phyloP scores from a whole-genome alignment of 805 yeast genomes.

The Tetrapisispora taiwanensis region DNA sequence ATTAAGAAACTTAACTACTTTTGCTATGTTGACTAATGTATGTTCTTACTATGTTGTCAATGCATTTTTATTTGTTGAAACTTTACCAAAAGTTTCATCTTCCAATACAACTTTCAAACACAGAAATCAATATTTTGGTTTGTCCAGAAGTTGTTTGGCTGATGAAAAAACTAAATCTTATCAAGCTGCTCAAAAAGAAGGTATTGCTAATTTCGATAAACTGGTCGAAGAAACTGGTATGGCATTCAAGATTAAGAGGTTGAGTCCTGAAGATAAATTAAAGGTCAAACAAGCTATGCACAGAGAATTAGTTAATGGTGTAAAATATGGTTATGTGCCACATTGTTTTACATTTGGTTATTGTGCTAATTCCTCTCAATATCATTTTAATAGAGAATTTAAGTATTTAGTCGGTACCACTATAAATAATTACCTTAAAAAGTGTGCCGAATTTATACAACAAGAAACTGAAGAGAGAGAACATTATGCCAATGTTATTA shows the following conservation, averaged over 20 bases:
- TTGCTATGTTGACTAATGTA: conserved; percentile 2
- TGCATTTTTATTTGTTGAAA: background rate
- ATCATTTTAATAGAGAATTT: conserved; percentile 2
- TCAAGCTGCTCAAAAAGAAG: conserved; percentile 1
- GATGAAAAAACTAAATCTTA: background rate
- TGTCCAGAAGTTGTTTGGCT: background rate
- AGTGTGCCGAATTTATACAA: background rate
- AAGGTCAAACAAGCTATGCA: background rate
- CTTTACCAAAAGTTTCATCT: background rate
- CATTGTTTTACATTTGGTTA: conserved; percentile 1
- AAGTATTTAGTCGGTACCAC: background rate
- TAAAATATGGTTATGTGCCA: conserved; percentile 1
- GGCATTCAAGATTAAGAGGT: background rate
- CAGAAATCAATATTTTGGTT: conserved; percentile 1
- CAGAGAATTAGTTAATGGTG: background rate
- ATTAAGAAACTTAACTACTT: background rate
- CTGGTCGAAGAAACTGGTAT: background rate
- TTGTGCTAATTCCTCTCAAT: conserved; percentile 1
- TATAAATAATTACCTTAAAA: conserved; percentile 1
- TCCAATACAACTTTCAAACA: background rate
- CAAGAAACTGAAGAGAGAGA: background rate
- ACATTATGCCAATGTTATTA: background rate
- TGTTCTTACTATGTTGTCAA: background rate
- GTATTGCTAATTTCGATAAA: background rate
- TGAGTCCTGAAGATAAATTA: background rate